Evolutionary conservation across 2,329 filamentous ascomycete species (phyloP).

Genomic region (Rhynchosporium secalis): DNA sequence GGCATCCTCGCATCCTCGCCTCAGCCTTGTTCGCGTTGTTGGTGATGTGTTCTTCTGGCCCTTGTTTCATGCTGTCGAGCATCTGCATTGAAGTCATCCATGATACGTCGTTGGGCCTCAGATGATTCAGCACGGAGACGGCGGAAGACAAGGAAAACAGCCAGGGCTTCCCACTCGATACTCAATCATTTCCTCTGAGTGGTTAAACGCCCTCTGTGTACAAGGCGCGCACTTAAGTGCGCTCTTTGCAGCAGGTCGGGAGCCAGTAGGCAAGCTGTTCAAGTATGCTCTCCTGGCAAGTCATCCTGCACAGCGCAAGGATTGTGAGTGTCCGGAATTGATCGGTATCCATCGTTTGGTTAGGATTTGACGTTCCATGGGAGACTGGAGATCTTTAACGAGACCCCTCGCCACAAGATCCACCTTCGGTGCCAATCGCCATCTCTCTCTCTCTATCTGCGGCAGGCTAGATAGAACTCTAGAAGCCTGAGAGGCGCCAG

Average conservation of each 20-base stretch:
- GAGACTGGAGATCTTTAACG: slow-evolving; percentile 17
- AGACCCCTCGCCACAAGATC: slow-evolving; percentile 8
- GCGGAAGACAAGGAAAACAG: slow-evolving; percentile 19
- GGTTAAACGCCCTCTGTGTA: slow-evolving; percentile 1
- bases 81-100: slow-evolving; percentile 27
- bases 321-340: slow-evolving; percentile 12
- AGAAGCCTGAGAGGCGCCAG: slow-evolving; percentile 7
- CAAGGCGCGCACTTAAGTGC: slow-evolving; percentile 15
- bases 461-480: background rate
- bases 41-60: background rate
- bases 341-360: slow-evolving; percentile 10
- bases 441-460: slow-evolving; percentile 12
- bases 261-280: slow-evolving; percentile 1
- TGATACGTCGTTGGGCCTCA: slow-evolving; percentile 21
- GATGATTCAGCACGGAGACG: slow-evolving; percentile 27
- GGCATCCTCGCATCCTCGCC: background rate
- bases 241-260: background rate
- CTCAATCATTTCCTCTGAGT: background rate
- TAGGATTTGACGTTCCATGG: slow-evolving; percentile 9
- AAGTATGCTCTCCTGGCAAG: slow-evolving; percentile 3
- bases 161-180: slow-evolving; percentile 17
- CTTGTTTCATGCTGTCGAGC: slow-evolving; percentile 29
- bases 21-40: background rate
- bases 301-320: slow-evolving; percentile 14
- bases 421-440: slow-evolving; percentile 14